These are phyloP conservation scores for Pisolithus orientalis DNA, from an alignment of 768 basidiomycete species.

Conservation along the genomic window DNA sequence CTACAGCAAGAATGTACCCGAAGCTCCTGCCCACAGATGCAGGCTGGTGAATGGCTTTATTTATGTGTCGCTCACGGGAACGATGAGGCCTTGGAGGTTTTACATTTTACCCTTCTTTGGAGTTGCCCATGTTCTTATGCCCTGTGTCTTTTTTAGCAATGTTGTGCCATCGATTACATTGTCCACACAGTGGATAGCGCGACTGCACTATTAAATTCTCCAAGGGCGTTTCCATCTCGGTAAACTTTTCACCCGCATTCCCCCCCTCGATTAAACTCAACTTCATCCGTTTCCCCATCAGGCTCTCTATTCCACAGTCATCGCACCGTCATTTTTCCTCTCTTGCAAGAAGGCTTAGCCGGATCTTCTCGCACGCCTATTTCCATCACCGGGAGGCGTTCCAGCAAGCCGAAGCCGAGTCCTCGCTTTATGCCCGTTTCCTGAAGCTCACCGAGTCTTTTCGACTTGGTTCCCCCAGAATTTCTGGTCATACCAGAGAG, in stretches of 20 bases:
- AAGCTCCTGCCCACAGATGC: conserved; percentile 91
- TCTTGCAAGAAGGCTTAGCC: conserved; percentile 83
- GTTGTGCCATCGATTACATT: conserved; percentile 96
- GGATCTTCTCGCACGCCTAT: conserved; percentile 96
- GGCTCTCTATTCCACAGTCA: conserved; percentile 72
- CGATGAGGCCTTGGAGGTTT: conserved; percentile 80
- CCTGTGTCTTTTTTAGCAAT: conserved; percentile 49
- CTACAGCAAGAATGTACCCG: conserved; percentile 86
- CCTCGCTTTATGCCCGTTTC: conserved; percentile 85
- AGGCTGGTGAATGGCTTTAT: conserved; percentile 97
- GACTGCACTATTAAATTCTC: conserved; percentile 85
- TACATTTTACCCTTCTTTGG: conserved; percentile 11
- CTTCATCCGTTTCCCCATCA: conserved; percentile 22
- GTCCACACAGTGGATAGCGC: conserved; percentile 90
- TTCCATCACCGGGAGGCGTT: conserved; percentile 92
- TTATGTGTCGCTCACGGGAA: conserved; percentile 92
- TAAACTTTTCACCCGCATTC: conserved; percentile 29
- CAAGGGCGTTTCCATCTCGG: conserved; percentile 90
- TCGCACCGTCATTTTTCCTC: conserved; percentile 88
- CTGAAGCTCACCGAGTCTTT: conserved; percentile 73
- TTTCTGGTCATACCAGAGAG: conserved; percentile 74
- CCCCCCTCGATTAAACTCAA: conserved; percentile 10
- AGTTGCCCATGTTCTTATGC: conserved; percentile 12
- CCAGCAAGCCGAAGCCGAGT: conserved; percentile 86
- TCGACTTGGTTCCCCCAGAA: conserved; percentile 74